Base-by-base conservation (phyloP, 179 eudicot species). In the Patellifolia procumbens region DNA sequence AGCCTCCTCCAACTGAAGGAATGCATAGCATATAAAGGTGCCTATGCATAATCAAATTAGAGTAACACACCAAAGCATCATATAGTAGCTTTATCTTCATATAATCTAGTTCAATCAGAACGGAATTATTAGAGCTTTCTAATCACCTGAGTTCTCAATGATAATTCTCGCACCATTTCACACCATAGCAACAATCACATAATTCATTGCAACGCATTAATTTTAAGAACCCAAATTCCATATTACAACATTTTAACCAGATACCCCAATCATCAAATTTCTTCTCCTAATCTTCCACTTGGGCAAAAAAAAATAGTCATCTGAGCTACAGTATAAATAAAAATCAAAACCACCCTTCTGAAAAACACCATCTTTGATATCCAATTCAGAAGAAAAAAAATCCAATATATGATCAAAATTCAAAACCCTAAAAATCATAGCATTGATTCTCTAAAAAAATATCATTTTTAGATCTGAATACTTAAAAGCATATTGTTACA, bases 31-130 rank as follows among this genome's bases (percentile, higher is more conserved):
- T 71, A 11, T 11, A 42, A 71, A 43, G 37, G 42, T 7, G 39
- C 37, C 59, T 31, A 51, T 26, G 48, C 43, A 20, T 7, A 5
- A 34, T 2, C 1, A 3, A 17, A 56, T 22, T 24, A 19, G n/a
- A 72, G 37, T 12, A 28, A 43, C 34, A 10, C 52, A 24, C 28
- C 52, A 75, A 75, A 75, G 53, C 37, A 65, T 24, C 29, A 22
- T 11, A 19, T 15, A 45, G 62, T 73, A 60, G 45, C 13, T 28
- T 12, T 29, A 68, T 7, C n/a, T 12, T 70, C 58, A 26, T 7
- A 28, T 5, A 26, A n/a, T 43, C 60, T 2, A 17, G 15, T 22
- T 12, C 12, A 31, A 42, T 10, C 4, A 24, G 2, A 9, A 55
- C 49, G 16, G 4, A 29, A 19, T 12, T n/a, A 10, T 43, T 4